phyloP scores from a whole-genome alignment of 768 basidiomycete genomes.

The Boletales sp. region DNA sequence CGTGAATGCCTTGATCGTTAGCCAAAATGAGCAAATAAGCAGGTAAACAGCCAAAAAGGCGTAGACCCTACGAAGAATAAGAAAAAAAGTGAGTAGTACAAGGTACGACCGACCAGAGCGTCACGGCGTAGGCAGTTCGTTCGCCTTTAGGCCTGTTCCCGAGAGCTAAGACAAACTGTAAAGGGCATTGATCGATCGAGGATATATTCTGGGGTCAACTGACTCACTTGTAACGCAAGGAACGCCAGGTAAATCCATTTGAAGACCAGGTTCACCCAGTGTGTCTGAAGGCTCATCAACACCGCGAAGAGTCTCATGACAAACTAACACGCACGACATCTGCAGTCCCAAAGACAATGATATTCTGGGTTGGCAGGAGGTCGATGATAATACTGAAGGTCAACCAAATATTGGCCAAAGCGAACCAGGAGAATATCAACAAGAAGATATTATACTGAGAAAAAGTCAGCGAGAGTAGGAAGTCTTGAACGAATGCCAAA shows the following conservation, averaged over 20 bases:
- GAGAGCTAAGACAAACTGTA: slow-evolving; percentile 64
- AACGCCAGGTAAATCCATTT: slow-evolving; percentile 88
- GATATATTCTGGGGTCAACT: not conserved
- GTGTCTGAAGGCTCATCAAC: slow-evolving; percentile 45
- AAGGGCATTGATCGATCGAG: not conserved
- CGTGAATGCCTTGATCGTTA: slow-evolving; percentile 76
- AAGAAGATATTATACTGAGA: slow-evolving; percentile 79
- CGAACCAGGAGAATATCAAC: slow-evolving; percentile 90
- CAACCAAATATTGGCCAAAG: slow-evolving; percentile 88
- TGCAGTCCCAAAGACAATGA: slow-evolving; percentile 69
- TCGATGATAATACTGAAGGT: slow-evolving; percentile 97
- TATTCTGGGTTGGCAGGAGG: slow-evolving; percentile 55
- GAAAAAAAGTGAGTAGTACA: not conserved
- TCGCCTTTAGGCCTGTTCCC: slow-evolving; percentile 91
- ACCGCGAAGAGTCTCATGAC: not conserved
- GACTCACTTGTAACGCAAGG: slow-evolving; percentile 66
- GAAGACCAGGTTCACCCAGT: slow-evolving; percentile 80
- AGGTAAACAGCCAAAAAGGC: slow-evolving; percentile 82
- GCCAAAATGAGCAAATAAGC: slow-evolving; percentile 80
- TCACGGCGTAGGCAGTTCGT: slow-evolving; percentile 62
- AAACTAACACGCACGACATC: slow-evolving; percentile 53
- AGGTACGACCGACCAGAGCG: slow-evolving; percentile 54
- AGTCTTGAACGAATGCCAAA: slow-evolving; percentile 26
- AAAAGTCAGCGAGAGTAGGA: not conserved
- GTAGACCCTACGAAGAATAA: slow-evolving; percentile 59